phyloP scores from a whole-genome alignment of 768 basidiomycete genomes.

The Trametes cubensis region DNA sequence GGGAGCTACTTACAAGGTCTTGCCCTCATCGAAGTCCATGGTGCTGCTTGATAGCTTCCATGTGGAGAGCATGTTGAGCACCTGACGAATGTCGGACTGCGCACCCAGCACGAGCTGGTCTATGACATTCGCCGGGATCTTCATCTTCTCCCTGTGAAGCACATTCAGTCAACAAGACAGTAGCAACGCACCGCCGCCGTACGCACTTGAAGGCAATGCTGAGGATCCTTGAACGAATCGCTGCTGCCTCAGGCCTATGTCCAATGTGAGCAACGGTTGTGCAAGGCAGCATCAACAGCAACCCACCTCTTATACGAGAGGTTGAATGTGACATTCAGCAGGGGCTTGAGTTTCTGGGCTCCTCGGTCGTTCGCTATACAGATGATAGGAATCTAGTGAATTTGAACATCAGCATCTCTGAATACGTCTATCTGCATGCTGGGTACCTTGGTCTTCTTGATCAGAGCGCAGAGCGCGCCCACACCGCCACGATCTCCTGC shows the following conservation, averaged over 20 bases:
- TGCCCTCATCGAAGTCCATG: slow-evolving; percentile 92
- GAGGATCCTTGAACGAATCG: slow-evolving; percentile 85
- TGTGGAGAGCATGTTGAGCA: slow-evolving; percentile 97
- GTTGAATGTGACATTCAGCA: slow-evolving; percentile 69
- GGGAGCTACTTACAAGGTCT: slow-evolving; percentile 70
- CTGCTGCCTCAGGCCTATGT: slow-evolving; percentile 70
- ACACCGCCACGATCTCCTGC: slow-evolving; percentile 97
- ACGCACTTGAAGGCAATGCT: slow-evolving; percentile 87
- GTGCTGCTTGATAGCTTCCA: slow-evolving; percentile 83
- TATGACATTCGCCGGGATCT: slow-evolving; percentile 86
- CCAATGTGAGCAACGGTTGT: neutral
- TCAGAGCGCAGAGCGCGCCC: slow-evolving; percentile 87
- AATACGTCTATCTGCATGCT: neutral
- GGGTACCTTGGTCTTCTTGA: slow-evolving; percentile 86
- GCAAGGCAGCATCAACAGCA: neutral
- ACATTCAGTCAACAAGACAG: neutral
- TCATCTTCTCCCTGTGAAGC: slow-evolving; percentile 79
- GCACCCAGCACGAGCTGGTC: slow-evolving; percentile 89
- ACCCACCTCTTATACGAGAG: slow-evolving; percentile 78
- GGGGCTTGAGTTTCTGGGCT: slow-evolving; percentile 90
- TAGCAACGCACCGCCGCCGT: slow-evolving; percentile 2
- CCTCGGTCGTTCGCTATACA: slow-evolving; percentile 93
- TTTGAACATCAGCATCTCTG: neutral
- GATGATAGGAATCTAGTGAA: slow-evolving; percentile 84
- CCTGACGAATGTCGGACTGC: slow-evolving; percentile 96